These are phyloP conservation scores for Botryotinia convoluta DNA, from an alignment of 2,329 filamentous ascomycete species.

Conservation along the genomic window DNA sequence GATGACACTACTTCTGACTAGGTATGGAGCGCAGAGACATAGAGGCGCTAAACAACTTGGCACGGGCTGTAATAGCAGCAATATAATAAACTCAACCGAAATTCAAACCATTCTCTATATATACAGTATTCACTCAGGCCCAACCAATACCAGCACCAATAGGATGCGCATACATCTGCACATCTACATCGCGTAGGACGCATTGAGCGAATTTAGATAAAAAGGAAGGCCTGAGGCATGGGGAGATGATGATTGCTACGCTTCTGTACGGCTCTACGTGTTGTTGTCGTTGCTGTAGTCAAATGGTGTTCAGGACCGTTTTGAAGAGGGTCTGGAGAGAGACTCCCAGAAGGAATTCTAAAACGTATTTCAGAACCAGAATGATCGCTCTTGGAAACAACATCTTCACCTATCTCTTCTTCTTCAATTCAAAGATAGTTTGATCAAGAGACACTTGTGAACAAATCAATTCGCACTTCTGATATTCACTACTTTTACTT, in stretches of 20 bases:
- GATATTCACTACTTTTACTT: not conserved
- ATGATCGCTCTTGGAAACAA: not conserved
- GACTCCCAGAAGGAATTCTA: not conserved
- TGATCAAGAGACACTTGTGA: not conserved
- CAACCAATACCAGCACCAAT: not conserved
- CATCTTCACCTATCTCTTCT: not conserved
- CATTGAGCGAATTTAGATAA: not conserved
- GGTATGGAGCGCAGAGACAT: not conserved
- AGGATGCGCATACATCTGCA: not conserved
- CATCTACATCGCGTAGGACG: not conserved
- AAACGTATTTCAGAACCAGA: not conserved
- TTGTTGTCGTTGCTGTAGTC: not conserved
- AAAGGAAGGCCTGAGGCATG: too few species aligned
- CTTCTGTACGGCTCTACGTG: rapidly evolving
- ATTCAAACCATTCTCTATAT: too few species aligned
- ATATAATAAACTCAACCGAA: not conserved
- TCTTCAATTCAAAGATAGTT: not conserved
- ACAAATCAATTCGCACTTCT: not conserved
- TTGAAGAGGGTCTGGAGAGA: not conserved
- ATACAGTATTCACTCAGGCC: not conserved
- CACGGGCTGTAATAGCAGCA: not conserved
- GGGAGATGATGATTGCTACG: not conserved
- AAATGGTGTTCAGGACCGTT: not conserved
- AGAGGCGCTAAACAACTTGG: not conserved
- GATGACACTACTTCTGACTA: not conserved